Base-by-base conservation (phyloP, 2,329 filamentous ascomycete species). In the Aspergillus sp. region DNA sequence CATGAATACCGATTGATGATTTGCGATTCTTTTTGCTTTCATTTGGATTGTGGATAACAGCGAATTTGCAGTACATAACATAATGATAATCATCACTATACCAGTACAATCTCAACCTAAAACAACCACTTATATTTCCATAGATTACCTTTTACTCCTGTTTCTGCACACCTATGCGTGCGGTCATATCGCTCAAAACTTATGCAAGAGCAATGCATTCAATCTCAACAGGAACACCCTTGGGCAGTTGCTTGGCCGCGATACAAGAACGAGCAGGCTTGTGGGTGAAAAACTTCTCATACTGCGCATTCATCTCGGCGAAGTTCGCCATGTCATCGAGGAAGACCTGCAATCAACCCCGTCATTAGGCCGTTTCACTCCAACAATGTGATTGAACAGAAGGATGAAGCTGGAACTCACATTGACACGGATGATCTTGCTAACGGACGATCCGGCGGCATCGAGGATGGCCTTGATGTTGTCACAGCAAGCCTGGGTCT, bases 251-350 rank as follows among this genome's bases (percentile, higher is more conserved):
- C 70, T 82, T 80, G 57, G 86, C 85, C 3, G 85, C 85, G 51
- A 88, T 83, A 72, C 85, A 87, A 74, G 82, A 85, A 52, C 85
- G 76, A 19, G 85, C 84, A 17, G 85, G 85, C 79, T 85, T 86
- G 71, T 86, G 83, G 24, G 71, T 67, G 77, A 90, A 91, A 79
- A 86, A 89, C 73, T 87, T 84, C 70, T 83, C 84, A 69, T 90
- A 91, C 49, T 88, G 82, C 66, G 82, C 82, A 75, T 91, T 92
- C 86, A 91, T 90, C 72, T 87, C 85, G 50, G 84, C 87, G 72
- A 98, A 98, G 78, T 95, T 83, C 62, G 83, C 85, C 93, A 98
- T 98, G 77, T 96, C 90, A 51, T 89, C 88, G 61, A 98, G 80
- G 83, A 97, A 98, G 72, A 96, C 89, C 76, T 79, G 41, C 39